A percentile compares a stretch with the other conserved stretches of the same genome.
Evolutionary conservation across 805 yeast genomes (phyloP).

Genomic region (Candida maesae): DNA sequence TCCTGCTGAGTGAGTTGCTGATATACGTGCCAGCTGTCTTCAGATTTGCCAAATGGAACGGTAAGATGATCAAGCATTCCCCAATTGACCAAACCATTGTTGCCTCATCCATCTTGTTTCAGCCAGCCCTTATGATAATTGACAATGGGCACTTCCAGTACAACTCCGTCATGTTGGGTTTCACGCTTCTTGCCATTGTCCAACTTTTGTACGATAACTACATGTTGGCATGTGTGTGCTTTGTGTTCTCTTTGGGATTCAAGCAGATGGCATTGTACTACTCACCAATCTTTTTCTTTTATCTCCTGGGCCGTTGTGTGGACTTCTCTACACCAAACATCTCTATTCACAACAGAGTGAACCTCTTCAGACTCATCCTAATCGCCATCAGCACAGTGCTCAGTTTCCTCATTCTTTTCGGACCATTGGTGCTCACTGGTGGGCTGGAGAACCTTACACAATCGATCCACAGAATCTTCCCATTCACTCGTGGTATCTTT

Average conservation of each 20-base stretch:
- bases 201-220: conserved; percentile 62
- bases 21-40: conserved; percentile 79
- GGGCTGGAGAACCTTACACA: conserved; percentile 39
- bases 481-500: conserved; percentile 89
- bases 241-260: conserved; percentile 73
- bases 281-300: conserved; percentile 83
- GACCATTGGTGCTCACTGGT: conserved; percentile 56
- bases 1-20: conserved; percentile 66
- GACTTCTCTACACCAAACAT: conserved; percentile 15
- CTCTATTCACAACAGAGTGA: conserved; percentile 32
- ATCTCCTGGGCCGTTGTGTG: conserved; percentile 54
- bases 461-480: conserved; percentile 75
- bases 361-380: conserved; percentile 52
- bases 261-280: conserved; percentile 96
- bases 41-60: conserved; percentile 66
- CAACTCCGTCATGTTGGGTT: conserved; percentile 91
- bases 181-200: conserved; percentile 64
- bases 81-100: conserved; percentile 75
- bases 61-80: conserved; percentile 51
- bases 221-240: conserved; percentile 68
- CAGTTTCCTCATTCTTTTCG: conserved; percentile 47
- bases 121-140: conserved; percentile 76
- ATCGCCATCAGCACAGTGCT: conserved; percentile 62
- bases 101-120: conserved; percentile 75
- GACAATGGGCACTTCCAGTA: conserved; percentile 98